These are phyloP conservation scores for Cyberlindnera japonica DNA, from an alignment of 805 yeast genomes.

Conservation along the genomic window DNA sequence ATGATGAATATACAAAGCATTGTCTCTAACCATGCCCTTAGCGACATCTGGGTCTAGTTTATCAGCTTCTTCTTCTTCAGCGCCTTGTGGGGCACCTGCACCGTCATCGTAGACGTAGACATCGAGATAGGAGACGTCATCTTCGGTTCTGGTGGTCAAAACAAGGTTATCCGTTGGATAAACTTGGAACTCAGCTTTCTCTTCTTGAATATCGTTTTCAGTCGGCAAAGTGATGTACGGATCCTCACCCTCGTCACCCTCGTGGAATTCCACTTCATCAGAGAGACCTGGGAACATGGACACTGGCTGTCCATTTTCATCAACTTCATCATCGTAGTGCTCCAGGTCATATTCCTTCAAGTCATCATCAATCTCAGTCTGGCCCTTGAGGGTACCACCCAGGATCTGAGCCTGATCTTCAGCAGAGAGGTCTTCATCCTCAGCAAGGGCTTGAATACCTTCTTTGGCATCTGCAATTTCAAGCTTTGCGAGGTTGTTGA, in stretches of 20 bases:
- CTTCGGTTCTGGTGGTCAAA: conserved; percentile 92
- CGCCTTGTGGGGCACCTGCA: conserved; percentile 73
- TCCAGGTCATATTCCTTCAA: conserved; percentile 85
- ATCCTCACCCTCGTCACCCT: conserved; percentile 39
- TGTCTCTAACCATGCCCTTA: conserved; percentile 66
- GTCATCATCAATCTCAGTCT: conserved; percentile 73
- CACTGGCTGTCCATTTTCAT: conserved; percentile 52
- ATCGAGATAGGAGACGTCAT: conserved; percentile 87
- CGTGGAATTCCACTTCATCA: conserved; percentile 57
- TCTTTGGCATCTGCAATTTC: conserved; percentile 75
- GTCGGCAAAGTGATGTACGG: conserved; percentile 44
- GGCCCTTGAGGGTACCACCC: conserved; percentile 30
- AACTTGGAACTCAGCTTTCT: conserved; percentile 77
- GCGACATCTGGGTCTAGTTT: conserved; percentile 69
- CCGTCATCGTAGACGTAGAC: conserved; percentile 94
- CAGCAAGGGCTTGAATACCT: conserved; percentile 48
- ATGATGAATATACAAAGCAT: conserved; percentile 87
- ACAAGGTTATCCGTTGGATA: conserved; percentile 88
- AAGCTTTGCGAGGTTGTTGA: conserved; percentile 77
- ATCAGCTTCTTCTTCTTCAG: conserved; percentile 63
- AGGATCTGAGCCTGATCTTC: conserved; percentile 28
- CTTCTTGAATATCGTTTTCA: conserved; percentile 62
- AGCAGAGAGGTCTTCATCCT: conserved; percentile 22
- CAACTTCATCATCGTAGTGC: conserved; percentile 66
- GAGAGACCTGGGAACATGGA: conserved; percentile 71